phyloP scores from a whole-genome alignment of 768 basidiomycete genomes.

The Pleurotus djamor region DNA sequence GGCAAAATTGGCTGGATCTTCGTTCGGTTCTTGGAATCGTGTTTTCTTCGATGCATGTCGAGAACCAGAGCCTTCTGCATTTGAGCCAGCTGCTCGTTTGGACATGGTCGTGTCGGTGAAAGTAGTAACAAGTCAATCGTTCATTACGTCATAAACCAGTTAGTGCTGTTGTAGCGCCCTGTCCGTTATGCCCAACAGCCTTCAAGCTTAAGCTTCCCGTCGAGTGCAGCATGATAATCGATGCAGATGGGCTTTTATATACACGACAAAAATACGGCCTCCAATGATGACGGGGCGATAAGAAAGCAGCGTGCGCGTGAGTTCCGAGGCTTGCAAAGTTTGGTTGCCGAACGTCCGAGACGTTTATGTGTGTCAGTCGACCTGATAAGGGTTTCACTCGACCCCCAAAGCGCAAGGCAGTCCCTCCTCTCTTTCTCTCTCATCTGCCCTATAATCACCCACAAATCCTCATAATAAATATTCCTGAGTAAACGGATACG shows the following conservation, averaged over 20 bases:
- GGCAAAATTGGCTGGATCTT: conserved; percentile 74
- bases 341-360: not conserved
- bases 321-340: too few species aligned
- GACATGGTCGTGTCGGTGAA: too few species aligned
- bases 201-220: too few species aligned
- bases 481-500: not conserved
- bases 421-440: not conserved
- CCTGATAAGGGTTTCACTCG: conserved; percentile 7
- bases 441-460: not conserved
- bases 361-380: not conserved
- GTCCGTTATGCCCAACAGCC: not conserved
- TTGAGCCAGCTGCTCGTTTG: conserved; percentile 39
- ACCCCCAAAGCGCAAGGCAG: not conserved
- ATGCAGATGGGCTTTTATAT: too few species aligned
- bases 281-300: too few species aligned
- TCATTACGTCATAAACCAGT: too few species aligned
- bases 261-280: too few species aligned
- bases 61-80: conserved; percentile 24
- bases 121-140: too few species aligned
- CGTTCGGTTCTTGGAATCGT: conserved; percentile 74
- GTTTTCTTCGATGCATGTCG: conserved; percentile 58
- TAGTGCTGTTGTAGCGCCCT: not conserved
- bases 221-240: too few species aligned
- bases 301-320: too few species aligned
- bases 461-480: not conserved